Evolutionary conservation across 2,329 filamentous ascomycete genomes (phyloP).

Genomic region (Pseudopyrenochaeta lycopersici): DNA sequence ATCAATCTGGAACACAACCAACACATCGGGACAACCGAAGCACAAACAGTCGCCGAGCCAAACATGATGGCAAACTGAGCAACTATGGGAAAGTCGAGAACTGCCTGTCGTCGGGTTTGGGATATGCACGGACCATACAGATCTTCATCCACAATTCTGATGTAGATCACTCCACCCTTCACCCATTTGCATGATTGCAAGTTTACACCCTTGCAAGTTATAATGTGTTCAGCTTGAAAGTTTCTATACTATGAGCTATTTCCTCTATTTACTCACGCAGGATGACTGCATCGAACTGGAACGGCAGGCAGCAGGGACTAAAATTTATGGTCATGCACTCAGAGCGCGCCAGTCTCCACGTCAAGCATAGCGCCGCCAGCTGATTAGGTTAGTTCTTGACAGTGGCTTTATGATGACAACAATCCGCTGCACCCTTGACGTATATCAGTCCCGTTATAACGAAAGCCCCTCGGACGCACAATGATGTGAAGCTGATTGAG

Average conservation of each 20-base stretch:
- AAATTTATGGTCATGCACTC: constrained; percentile 7
- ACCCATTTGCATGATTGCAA: not conserved
- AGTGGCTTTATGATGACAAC: constrained; percentile 17
- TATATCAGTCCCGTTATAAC: constrained; percentile 16
- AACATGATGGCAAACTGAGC: not conserved
- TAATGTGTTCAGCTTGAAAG: not conserved
- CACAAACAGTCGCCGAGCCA: not conserved
- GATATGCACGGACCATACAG: constrained; percentile 12
- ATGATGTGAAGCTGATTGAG: constrained; percentile 3
- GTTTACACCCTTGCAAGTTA: not conserved
- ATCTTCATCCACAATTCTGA: constrained; percentile 20
- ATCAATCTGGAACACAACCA: constrained; percentile 11
- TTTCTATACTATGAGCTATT: not conserved
- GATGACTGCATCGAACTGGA: constrained; percentile 11
- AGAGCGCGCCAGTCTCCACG: constrained; percentile 18
- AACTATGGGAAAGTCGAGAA: not conserved
- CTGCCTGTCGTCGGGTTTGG: constrained; percentile 2
- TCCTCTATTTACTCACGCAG: constrained; percentile 1
- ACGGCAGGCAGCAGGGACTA: not conserved
- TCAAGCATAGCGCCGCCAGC: constrained; percentile 21
- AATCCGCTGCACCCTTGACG: constrained; percentile 21
- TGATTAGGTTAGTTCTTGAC: constrained; percentile 8
- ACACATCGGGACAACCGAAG: constrained; percentile 12
- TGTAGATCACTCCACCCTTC: constrained; percentile 13
- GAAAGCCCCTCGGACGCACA: constrained; percentile 6